phyloP scores from a whole-genome alignment of 257 asterid genomes.

The Datura wrightii region DNA sequence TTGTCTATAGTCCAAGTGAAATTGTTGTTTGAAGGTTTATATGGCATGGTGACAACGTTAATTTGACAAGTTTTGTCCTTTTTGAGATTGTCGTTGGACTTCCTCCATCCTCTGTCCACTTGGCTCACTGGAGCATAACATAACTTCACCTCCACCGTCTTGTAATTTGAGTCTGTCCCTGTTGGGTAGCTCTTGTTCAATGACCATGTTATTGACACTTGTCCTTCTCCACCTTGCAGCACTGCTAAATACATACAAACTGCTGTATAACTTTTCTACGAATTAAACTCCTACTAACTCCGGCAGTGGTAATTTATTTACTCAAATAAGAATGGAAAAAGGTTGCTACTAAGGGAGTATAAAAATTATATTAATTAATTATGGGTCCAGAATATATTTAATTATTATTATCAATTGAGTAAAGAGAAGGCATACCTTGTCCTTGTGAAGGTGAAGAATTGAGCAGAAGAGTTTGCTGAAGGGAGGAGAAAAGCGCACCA shows the following conservation, averaged over 20 bases:
- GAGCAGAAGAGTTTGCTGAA: conserved; percentile 43
- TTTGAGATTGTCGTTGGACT: conserved; percentile 50
- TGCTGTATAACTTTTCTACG: background rate
- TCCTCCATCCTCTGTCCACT: conserved; percentile 75
- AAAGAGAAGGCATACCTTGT: conserved; percentile 39
- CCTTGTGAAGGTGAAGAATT: conserved; percentile 40
- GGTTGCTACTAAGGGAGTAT: background rate
- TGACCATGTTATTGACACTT: conserved; percentile 56
- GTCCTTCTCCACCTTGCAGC: conserved; percentile 57
- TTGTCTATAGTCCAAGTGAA: conserved; percentile 50
- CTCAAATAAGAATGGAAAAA: background rate
- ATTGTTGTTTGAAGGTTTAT: conserved; percentile 43
- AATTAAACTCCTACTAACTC: background rate
- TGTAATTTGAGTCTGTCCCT: conserved; percentile 54
- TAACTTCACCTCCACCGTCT: conserved; percentile 50
- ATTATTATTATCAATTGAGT: no score
- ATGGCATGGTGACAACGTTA: conserved; percentile 51
- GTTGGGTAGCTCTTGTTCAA: conserved; percentile 43
- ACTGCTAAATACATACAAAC: conserved; percentile 42
- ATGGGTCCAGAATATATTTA: background rate
- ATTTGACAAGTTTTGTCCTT: conserved; percentile 83
- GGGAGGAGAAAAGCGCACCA: conserved; percentile 46
- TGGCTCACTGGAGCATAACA: conserved; percentile 86
- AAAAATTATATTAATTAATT: background rate
- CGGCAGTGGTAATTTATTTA: background rate